A percentile compares a stretch with the other conserved stretches of the same genome.
Evolutionary conservation across 805 yeast genomes (phyloP).

Genomic region (Saturnispora saitoi): DNA sequence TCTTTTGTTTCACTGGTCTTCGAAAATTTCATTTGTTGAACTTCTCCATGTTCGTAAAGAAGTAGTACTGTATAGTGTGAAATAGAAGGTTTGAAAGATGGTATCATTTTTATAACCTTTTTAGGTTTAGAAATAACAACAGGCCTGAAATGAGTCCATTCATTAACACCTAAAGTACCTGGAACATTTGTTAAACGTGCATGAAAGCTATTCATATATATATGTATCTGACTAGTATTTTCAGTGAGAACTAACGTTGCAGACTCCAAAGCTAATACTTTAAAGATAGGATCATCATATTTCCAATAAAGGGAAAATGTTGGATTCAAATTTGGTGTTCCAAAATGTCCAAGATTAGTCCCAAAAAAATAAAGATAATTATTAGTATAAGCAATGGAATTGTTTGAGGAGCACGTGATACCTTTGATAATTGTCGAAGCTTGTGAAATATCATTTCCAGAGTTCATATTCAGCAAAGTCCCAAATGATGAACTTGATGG

Average conservation of each 20-base stretch:
- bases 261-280: constrained; percentile 55
- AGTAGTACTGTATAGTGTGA: constrained; percentile 36
- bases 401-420: constrained; percentile 55
- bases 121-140: constrained; percentile 36
- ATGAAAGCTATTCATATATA: constrained; percentile 50
- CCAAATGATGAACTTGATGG: constrained; percentile 13
- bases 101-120: constrained; percentile 26
- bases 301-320: constrained; percentile 32
- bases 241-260: constrained; percentile 58
- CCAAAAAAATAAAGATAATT: constrained; percentile 62
- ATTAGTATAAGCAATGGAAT: constrained; percentile 50
- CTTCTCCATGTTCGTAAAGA: constrained; percentile 52
- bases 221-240: constrained; percentile 49
- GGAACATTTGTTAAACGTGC: constrained; percentile 31
- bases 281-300: constrained; percentile 43
- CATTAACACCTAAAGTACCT: background rate
- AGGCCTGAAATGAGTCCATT: constrained; percentile 48
- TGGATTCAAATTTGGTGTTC: constrained; percentile 24
- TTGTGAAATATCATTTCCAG: background rate
- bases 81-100: constrained; percentile 24
- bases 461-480: background rate
- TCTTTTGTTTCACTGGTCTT: constrained; percentile 23
- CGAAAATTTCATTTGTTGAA: constrained; percentile 32
- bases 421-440: constrained; percentile 28
- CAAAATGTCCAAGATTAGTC: constrained; percentile 74